These are phyloP conservation scores for Candida pseudoviswanathii DNA, from an alignment of 1,139 yeast species.

Conservation along the genomic window DNA sequence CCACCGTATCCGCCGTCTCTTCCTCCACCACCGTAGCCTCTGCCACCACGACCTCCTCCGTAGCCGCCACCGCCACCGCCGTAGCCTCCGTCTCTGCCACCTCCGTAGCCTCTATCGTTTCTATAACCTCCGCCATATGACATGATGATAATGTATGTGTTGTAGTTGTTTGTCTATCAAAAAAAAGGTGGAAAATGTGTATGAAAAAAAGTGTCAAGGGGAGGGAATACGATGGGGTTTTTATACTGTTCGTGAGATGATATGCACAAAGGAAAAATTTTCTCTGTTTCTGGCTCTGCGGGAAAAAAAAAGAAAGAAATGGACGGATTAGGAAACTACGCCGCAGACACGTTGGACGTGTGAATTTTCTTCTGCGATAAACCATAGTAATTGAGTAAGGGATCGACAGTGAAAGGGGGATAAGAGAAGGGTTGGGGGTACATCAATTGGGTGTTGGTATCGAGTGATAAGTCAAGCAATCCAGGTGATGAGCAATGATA, in stretches of 20 bases:
- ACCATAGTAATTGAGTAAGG: too few species aligned
- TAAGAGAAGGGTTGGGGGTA: too few species aligned
- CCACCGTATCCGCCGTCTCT: slow-evolving; percentile 33
- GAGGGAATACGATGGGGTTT: too few species aligned
- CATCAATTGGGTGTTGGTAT: too few species aligned
- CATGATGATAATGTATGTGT: slow-evolving; percentile 16
- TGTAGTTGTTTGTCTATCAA: too few species aligned
- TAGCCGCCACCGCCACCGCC: slow-evolving; percentile 17
- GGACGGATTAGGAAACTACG: too few species aligned
- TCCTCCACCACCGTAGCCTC: slow-evolving; percentile 14
- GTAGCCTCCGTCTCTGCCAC: slow-evolving; percentile 20
- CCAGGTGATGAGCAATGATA: too few species aligned
- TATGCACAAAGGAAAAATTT: neutral
- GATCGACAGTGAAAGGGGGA: too few species aligned
- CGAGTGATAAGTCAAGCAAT: too few species aligned
- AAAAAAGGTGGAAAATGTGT: neutral
- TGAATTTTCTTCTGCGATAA: too few species aligned
- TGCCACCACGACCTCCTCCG: slow-evolving; percentile 15
- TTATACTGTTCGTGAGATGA: too few species aligned
- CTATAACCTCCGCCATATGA: slow-evolving; percentile 21
- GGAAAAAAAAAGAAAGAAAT: neutral
- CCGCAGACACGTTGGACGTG: too few species aligned
- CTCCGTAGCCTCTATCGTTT: slow-evolving; percentile 22
- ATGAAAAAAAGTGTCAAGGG: neutral
- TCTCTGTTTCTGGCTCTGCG: neutral